Percentiles rank a stretch among this genome's conserved stretches.
Conservation (phyloP, 495 filamentous ascomycete species). For the Tuber calosporum region DNA sequence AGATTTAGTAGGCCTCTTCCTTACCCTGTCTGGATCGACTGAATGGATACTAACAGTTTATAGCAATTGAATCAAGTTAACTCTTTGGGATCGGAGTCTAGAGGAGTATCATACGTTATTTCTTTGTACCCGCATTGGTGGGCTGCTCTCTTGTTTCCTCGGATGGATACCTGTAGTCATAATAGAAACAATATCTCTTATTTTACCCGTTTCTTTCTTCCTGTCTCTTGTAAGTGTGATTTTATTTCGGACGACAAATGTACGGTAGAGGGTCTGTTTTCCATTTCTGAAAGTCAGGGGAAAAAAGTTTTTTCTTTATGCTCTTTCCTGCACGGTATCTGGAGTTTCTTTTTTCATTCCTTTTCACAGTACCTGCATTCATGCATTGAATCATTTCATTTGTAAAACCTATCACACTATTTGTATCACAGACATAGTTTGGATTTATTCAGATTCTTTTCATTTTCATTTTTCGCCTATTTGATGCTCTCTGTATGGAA, state of each 20-base stretch:
- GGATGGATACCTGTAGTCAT: background rate
- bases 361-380: constrained; percentile 5
- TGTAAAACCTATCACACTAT: background rate
- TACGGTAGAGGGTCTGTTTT: constrained; percentile 18
- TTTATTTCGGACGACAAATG: constrained; percentile 15
- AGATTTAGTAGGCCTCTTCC: constrained; percentile 80
- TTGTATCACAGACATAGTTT: constrained; percentile 1
- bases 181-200: constrained; percentile 5
- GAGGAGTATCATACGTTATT: constrained; percentile 7
- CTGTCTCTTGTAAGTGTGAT: constrained; percentile 8
- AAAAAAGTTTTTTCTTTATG: background rate
- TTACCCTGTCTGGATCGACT: background rate
- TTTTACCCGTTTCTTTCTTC: constrained; percentile 12
- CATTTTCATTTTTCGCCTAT: background rate
- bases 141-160: background rate
- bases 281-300: constrained; percentile 8
- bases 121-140: background rate
- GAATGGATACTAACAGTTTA: constrained; percentile 12
- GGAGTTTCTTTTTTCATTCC: constrained; percentile 6
- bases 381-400: constrained; percentile 12
- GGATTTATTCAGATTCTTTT: constrained; percentile 4
- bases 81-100: constrained; percentile 11
- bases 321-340: background rate
- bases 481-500: background rate
- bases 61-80: constrained; percentile 30